phyloP scores from a whole-genome alignment of 495 filamentous ascomycete genomes.

The Podospora comata region DNA sequence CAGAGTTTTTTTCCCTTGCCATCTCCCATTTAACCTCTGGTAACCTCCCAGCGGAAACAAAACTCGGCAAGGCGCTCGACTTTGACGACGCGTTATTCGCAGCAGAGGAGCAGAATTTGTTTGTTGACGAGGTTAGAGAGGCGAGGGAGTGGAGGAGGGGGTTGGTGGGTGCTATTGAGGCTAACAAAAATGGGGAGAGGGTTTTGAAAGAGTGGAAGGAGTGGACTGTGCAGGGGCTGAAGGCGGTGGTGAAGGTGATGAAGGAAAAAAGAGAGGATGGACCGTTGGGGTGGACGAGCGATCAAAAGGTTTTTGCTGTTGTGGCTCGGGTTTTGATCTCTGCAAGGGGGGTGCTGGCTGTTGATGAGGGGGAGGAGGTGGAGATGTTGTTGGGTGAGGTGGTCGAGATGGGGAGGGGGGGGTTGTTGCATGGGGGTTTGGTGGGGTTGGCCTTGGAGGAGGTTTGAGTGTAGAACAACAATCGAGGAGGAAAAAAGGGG shows the following conservation, averaged over 20 bases:
- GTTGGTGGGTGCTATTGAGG: conserved; percentile 26
- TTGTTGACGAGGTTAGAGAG: conserved; percentile 74
- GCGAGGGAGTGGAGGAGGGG: conserved; percentile 58
- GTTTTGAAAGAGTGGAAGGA: neutral
- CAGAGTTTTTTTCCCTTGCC: conserved; percentile 36
- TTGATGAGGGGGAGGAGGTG: neutral
- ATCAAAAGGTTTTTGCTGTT: conserved; percentile 66
- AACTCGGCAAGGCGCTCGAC: conserved; percentile 50
- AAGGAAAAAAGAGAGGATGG: conserved; percentile 50
- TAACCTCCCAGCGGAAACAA: conserved; percentile 41
- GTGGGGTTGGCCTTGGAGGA: conserved; percentile 19
- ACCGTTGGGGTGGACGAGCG: conserved; percentile 68
- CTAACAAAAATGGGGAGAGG: neutral
- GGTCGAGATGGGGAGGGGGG: neutral
- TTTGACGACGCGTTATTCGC: conserved; percentile 75
- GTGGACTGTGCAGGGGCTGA: conserved; percentile 61
- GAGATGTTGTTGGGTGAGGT: neutral
- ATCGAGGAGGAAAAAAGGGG: no score
- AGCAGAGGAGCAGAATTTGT: conserved; percentile 88
- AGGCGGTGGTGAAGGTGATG: conserved; percentile 41
- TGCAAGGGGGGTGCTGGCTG: conserved; percentile 35
- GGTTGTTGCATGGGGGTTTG: conserved; percentile 20
- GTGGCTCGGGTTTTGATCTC: conserved; percentile 57
- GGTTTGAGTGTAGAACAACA: no score
- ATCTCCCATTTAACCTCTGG: conserved; percentile 35